Percentiles rank a stretch among this genome's conserved stretches.
phyloP scores from a whole-genome alignment of 2,329 filamentous ascomycete species.

The Fusarium albidum region DNA sequence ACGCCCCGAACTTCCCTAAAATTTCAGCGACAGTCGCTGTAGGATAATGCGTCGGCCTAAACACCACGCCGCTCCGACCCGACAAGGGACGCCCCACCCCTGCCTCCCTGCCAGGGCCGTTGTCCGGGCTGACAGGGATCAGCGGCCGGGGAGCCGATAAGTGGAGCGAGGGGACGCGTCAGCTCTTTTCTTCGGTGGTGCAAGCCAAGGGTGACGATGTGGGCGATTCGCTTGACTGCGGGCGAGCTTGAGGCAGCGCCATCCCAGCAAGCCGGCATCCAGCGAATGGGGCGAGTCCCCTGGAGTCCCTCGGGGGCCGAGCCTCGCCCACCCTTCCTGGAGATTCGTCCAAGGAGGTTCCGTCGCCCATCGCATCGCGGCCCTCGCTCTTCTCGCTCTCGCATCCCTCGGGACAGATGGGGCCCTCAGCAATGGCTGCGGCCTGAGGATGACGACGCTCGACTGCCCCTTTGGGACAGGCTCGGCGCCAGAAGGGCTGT shows the following conservation, averaged over 20 bases:
- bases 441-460: constrained; percentile 45
- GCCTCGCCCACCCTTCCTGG: constrained; percentile 23
- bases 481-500: constrained; percentile 28
- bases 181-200: constrained; percentile 40
- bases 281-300: constrained; percentile 3
- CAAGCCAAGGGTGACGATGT: constrained; percentile 34
- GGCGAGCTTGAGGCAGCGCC: constrained; percentile 32
- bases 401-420: constrained; percentile 6
- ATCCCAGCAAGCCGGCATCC: too few relatives aligned
- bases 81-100: background rate
- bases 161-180: constrained; percentile 41
- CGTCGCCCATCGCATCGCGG: constrained; percentile 12
- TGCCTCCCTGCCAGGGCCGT: constrained; percentile 30
- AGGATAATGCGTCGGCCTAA: constrained; percentile 1
- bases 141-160: constrained; percentile 34
- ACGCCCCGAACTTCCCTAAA: constrained; percentile 11
- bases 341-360: background rate
- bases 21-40: constrained; percentile 15
- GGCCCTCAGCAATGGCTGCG: constrained; percentile 27
- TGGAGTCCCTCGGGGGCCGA: constrained; percentile 18
- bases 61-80: background rate
- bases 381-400: constrained; percentile 1
- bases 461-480: constrained; percentile 36
- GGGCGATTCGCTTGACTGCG: constrained; percentile 22
- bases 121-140: constrained; percentile 38